Conservation (phyloP, 495 filamentous ascomycete species). For the Hapsidospora chrysogenum region DNA sequence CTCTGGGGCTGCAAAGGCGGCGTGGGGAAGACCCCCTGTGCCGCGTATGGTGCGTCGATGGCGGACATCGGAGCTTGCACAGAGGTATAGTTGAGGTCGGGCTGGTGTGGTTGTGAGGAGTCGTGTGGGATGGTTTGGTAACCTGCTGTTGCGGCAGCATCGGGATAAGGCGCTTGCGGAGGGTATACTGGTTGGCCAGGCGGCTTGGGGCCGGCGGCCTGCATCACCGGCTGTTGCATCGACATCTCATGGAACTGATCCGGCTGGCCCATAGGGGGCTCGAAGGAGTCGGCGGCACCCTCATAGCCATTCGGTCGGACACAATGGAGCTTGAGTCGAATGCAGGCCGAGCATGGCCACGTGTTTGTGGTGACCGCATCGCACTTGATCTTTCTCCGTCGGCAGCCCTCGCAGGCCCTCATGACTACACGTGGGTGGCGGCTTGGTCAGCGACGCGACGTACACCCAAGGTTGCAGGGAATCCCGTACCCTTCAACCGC, state of each 20-base stretch:
- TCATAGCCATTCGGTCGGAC: constrained; percentile 87
- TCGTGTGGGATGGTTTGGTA: constrained; percentile 29
- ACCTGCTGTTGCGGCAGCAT: constrained; percentile 14
- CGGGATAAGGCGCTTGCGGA: constrained; percentile 19
- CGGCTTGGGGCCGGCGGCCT: constrained; percentile 14
- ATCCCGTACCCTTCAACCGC: constrained; percentile 67
- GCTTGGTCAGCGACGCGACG: background rate
- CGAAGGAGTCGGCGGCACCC: constrained; percentile 39
- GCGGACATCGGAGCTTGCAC: constrained; percentile 27
- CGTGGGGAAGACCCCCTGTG: constrained; percentile 32
- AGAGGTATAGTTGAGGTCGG: constrained; percentile 30
- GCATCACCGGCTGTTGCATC: constrained; percentile 11
- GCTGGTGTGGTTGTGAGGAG: constrained; percentile 22
- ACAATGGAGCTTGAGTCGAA: constrained; percentile 82
- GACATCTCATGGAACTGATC: constrained; percentile 19
- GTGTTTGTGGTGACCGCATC: constrained; percentile 96
- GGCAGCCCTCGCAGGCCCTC: constrained; percentile 94
- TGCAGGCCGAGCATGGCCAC: constrained; percentile 93
- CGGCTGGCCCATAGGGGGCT: constrained; percentile 22
- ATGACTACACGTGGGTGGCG: constrained; percentile 47
- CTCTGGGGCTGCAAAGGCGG: constrained; percentile 31
- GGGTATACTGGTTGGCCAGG: no score
- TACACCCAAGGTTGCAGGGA: background rate
- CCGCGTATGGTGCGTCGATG: constrained; percentile 31
- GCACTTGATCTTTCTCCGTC: constrained; percentile 85